Evolutionary conservation across 192 early-diverging fungal genomes (phyloP).

Genomic region (Lunasporangiospora selenospora): DNA sequence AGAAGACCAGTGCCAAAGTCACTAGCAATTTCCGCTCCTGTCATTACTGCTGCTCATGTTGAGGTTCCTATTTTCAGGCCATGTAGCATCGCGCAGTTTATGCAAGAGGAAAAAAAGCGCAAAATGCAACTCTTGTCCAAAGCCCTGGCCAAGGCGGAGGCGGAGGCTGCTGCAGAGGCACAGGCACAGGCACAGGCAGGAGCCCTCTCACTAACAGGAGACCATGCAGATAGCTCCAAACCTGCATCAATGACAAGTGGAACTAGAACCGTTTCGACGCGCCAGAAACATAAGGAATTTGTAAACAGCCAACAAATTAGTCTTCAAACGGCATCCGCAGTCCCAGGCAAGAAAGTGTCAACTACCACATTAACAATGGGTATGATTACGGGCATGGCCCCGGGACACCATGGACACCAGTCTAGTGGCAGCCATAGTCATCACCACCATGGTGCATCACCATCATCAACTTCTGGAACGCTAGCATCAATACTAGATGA

Average conservation of each 20-base stretch:
- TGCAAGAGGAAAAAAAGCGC: slow-evolving; percentile 44
- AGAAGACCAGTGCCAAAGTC: too few species aligned
- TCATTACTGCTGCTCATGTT: slow-evolving; percentile 21
- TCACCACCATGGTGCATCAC: not conserved
- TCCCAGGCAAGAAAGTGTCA: slow-evolving; percentile 18
- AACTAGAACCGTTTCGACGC: slow-evolving; percentile 26
- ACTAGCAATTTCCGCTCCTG: not conserved
- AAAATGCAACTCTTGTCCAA: slow-evolving; percentile 30
- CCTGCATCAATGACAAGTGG: not conserved
- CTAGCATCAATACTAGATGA: slow-evolving; percentile 27
- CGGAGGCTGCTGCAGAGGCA: slow-evolving; percentile 19
- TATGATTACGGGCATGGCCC: too few species aligned
- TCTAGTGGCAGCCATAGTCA: slow-evolving; percentile 1
- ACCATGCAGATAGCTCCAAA: not conserved
- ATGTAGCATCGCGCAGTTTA: slow-evolving; percentile 31
- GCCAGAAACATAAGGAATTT: slow-evolving; percentile 40
- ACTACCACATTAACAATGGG: slow-evolving; percentile 23
- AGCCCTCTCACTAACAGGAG: too few species aligned
- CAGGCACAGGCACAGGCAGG: slow-evolving; percentile 18
- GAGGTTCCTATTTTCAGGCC: slow-evolving; percentile 44
- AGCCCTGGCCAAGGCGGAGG: slow-evolving; percentile 41
- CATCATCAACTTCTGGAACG: too few species aligned
- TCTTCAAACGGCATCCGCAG: slow-evolving; percentile 1
- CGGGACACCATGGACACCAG: too few species aligned
- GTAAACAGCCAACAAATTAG: slow-evolving; percentile 28